Percentiles rank a stretch among this genome's conserved stretches.
These are phyloP conservation scores for Pleurotus tuber-regium DNA, from an alignment of 768 basidiomycete genomes.

Conservation along the genomic window DNA sequence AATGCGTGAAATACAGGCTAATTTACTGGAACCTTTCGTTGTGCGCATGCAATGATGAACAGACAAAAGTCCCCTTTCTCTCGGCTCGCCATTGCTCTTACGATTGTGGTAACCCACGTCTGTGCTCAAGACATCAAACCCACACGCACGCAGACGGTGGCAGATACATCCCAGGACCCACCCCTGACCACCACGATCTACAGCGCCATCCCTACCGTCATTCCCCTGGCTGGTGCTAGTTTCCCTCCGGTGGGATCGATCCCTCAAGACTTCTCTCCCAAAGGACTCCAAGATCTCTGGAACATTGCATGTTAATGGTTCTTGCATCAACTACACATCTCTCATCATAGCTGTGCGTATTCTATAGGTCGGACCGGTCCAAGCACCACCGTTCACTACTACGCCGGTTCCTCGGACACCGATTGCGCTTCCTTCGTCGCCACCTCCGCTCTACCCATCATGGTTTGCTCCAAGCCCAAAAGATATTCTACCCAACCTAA, in stretches of 20 bases:
- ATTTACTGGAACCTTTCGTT: no score
- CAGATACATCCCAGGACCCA: background rate
- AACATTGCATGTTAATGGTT: constrained; percentile 29
- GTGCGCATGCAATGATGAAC: no score
- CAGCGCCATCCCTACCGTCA: constrained; percentile 9
- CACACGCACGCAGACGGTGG: background rate
- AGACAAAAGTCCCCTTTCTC: no score
- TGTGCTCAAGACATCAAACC: background rate
- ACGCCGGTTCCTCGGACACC: constrained; percentile 36
- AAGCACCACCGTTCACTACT: constrained; percentile 44
- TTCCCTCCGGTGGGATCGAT: constrained; percentile 41
- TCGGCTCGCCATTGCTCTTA: background rate
- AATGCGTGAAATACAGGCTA: no score
- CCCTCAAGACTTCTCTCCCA: constrained; percentile 36
- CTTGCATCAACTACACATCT: background rate
- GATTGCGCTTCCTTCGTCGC: constrained; percentile 38
- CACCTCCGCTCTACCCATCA: constrained; percentile 42
- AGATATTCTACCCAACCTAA: constrained; percentile 40
- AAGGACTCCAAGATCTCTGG: constrained; percentile 39
- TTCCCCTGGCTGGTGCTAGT: constrained; percentile 13
- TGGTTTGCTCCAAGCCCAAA: constrained; percentile 45
- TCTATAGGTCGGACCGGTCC: constrained; percentile 40
- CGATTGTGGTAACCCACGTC: background rate
- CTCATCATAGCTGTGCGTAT: background rate
- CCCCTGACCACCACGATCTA: background rate